phyloP scores from a whole-genome alignment of 768 basidiomycete species.

The Boletales sp. region DNA sequence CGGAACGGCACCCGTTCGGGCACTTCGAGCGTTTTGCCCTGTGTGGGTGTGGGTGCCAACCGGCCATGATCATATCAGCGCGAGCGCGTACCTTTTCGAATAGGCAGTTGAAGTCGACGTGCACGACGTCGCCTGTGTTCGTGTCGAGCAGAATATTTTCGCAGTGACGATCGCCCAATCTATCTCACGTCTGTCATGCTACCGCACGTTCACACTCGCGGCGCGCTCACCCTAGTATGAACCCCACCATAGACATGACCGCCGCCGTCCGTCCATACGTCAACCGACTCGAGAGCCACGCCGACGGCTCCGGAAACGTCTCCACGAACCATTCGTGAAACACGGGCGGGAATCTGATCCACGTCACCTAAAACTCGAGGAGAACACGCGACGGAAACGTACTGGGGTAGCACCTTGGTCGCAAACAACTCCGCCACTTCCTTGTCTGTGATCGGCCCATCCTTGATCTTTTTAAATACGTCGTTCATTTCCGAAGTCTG shows the following conservation, averaged over 20 bases:
- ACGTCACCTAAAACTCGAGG: background rate
- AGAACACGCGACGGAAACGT: constrained; percentile 17
- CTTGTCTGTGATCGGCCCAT: constrained; percentile 35
- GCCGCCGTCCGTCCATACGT: constrained; percentile 86
- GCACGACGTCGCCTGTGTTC: constrained; percentile 86
- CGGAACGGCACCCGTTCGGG: constrained; percentile 94
- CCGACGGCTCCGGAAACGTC: constrained; percentile 94
- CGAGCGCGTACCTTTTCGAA: constrained; percentile 76
- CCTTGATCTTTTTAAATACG: constrained; percentile 49
- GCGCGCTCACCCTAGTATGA: constrained; percentile 74
- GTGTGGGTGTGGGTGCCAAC: background rate
- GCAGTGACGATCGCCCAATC: constrained; percentile 96
- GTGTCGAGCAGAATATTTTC: constrained; percentile 94
- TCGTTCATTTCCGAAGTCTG: constrained; percentile 47
- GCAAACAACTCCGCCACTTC: constrained; percentile 51
- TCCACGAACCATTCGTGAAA: constrained; percentile 98
- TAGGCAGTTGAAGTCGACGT: constrained; percentile 97
- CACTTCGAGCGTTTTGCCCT: constrained; percentile 82
- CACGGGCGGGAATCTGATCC: constrained; percentile 67
- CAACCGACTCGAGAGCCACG: constrained; percentile 89
- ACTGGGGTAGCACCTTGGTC: constrained; percentile 57
- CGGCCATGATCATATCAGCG: background rate
- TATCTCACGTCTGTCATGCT: constrained; percentile 23
- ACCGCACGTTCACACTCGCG: no score
- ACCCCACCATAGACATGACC: constrained; percentile 99